phyloP scores from a whole-genome alignment of 1,284 basidiomycete species.

The Neolentinus lepideus region DNA sequence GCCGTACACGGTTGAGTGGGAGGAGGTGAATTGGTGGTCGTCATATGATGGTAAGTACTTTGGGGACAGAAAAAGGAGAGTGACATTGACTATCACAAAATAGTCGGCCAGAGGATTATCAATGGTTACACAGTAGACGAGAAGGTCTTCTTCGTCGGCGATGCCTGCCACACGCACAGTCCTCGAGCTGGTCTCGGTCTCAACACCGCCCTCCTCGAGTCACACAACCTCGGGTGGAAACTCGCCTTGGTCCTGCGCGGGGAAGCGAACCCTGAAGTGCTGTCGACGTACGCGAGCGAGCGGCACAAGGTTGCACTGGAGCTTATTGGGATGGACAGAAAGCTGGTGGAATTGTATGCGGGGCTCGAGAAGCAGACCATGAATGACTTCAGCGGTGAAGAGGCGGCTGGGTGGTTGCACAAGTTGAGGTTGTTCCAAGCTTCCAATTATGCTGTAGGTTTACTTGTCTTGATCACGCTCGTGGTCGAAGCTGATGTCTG shows the following conservation, averaged over 20 bases:
- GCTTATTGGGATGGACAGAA: conserved; percentile 7
- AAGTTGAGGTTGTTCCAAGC: conserved; percentile 5
- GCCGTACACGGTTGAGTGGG: conserved; percentile 16
- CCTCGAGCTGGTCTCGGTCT: conserved; percentile 7
- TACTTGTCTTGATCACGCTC: not conserved
- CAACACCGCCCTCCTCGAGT: conserved; percentile 9
- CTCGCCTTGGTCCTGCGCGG: conserved; percentile 7
- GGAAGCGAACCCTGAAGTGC: conserved; percentile 5
- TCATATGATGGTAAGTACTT: conserved; percentile 6
- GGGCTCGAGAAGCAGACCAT: conserved; percentile 7
- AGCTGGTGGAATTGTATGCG: conserved; percentile 7
- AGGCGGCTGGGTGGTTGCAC: conserved; percentile 6
- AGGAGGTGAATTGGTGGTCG: conserved; percentile 18
- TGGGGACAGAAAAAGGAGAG: not conserved
- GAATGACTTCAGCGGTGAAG: conserved; percentile 5
- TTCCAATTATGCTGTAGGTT: conserved; percentile 7
- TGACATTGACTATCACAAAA: not conserved
- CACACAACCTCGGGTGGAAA: conserved; percentile 10
- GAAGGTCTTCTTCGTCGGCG: conserved; percentile 9
- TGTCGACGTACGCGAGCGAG: conserved; percentile 8
- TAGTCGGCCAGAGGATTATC: conserved; percentile 7
- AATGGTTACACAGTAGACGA: conserved; percentile 6
- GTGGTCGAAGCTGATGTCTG: not conserved
- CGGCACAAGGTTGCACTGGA: conserved; percentile 7
- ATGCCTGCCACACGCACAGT: conserved; percentile 10